Evolutionary conservation across 306 rosid genomes (phyloP), one percentile per base, ranked within the genome.

Genomic region (Gleditsia sinensis): DNA sequence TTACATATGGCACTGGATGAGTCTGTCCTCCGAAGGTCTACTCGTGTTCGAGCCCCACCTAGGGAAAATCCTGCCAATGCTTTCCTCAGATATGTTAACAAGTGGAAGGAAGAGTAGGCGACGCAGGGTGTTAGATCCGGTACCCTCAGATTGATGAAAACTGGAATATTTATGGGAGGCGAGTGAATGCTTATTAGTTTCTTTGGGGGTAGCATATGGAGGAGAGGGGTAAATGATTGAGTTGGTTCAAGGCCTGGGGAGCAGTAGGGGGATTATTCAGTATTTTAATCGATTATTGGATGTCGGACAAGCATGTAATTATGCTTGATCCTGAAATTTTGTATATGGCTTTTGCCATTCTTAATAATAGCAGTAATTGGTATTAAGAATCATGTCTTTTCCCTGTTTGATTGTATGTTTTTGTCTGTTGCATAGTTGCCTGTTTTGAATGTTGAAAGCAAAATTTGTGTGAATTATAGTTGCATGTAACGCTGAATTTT

Each of bases 11-110:
- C 68, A 5, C 30, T 62, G 25, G 68, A 62, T 21, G 68, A 62
- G 49, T 36, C 68, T 37, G 68, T 62, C 49, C 68, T 62, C 32
- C 49, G 68, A 37, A 62, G 68, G 32, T 62, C 98, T 68, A 88
- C 95, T 59, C 97, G 98, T 8, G 97, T 94, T 20, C 89, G 97
- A 73, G 96, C 97, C 67, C 92, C 97, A 48, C 97, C 96, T 1
- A 80, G 91, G 83, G 87, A 88, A 79, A 91, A 90, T 74, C 93
- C 93, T 45, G 91, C 90, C 17, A 80, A 81, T 81, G 92, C 97
- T 64, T 92, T 88, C 86, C 90, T 90, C 50, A 88, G 77, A 77
- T 94, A 94, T 55, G 84, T 83, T 74, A 94, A 94, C 87, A 91
- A 86, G 84, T 90, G 91, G 95, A 91, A 94, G 79, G 96, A 88